These are phyloP conservation scores for Entomortierella chlamydospora DNA, from an alignment of 192 early-diverging fungal genomes.

Conservation along the genomic window DNA sequence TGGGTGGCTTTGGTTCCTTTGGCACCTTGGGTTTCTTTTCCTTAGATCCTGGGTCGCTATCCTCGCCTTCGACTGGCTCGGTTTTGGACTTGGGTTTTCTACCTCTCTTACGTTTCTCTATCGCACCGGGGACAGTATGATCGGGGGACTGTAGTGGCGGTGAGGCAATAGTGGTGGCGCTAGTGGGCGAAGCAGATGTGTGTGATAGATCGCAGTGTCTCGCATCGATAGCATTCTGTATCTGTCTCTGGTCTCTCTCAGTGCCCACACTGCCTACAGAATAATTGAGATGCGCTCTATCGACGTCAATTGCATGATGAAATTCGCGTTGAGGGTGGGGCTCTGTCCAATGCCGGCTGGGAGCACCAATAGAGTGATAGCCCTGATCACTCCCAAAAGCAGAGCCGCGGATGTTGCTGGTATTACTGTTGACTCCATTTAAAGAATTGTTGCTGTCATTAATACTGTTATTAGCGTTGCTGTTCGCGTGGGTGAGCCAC, in stretches of 20 bases:
- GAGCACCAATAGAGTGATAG: not conserved
- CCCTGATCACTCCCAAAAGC: not conserved
- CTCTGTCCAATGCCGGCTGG: not conserved
- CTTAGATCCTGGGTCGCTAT: constrained; percentile 2
- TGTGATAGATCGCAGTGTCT: not conserved
- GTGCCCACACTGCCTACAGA: not conserved
- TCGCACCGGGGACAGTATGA: not conserved
- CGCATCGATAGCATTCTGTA: not conserved
- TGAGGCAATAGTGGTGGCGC: not conserved
- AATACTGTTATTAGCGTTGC: not conserved
- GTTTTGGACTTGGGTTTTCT: constrained; percentile 40
- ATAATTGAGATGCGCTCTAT: not conserved
- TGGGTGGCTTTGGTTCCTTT: constrained; percentile 32
- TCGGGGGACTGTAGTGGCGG: not conserved
- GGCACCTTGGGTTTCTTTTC: constrained; percentile 13
- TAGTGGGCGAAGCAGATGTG: constrained; percentile 26
- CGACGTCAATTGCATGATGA: not conserved
- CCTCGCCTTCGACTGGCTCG: constrained; percentile 3
- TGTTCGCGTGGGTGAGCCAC: constrained; percentile 20
- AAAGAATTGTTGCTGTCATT: not conserved
- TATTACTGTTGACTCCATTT: not conserved
- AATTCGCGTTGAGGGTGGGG: not conserved
- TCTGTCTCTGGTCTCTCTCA: not conserved
- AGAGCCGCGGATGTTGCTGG: not conserved
- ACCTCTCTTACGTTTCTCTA: constrained; percentile 24